These are phyloP conservation scores for Aspergillus persii DNA, from an alignment of 2,329 filamentous ascomycete genomes.

Conservation along the genomic window DNA sequence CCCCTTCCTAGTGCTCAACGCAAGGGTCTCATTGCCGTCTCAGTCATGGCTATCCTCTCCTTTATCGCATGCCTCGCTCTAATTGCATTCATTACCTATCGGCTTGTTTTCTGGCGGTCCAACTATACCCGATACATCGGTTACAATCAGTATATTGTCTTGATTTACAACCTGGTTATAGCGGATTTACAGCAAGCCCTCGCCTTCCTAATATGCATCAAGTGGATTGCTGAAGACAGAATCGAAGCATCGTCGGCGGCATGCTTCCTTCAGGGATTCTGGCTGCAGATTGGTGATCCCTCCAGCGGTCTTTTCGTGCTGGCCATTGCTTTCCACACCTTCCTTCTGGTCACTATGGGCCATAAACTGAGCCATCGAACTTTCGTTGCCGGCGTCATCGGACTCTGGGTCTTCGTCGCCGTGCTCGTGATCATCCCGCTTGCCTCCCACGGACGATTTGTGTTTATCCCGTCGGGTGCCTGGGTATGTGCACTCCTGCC, in stretches of 20 bases:
- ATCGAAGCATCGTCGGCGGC: conserved; percentile 45
- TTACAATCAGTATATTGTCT: conserved; percentile 55
- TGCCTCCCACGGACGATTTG: conserved; percentile 38
- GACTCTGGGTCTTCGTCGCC: conserved; percentile 47
- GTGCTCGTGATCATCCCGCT: conserved; percentile 49
- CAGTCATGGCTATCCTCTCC: conserved; percentile 48
- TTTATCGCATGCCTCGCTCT: conserved; percentile 45
- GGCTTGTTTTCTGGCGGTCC: conserved; percentile 51
- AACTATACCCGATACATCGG: conserved; percentile 51
- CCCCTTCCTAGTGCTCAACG: conserved; percentile 35
- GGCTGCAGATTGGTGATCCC: conserved; percentile 54
- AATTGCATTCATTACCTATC: conserved; percentile 51
- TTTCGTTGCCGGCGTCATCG: conserved; percentile 45
- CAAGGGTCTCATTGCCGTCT: conserved; percentile 47
- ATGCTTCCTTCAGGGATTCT: conserved; percentile 53
- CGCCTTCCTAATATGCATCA: conserved; percentile 49
- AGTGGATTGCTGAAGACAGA: conserved; percentile 46
- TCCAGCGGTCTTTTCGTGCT: conserved; percentile 54
- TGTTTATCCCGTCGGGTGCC: conserved; percentile 50
- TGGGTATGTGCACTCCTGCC: conserved; percentile 36
- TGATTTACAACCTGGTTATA: conserved; percentile 54
- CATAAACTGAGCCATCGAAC: conserved; percentile 45
- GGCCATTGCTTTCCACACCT: conserved; percentile 56
- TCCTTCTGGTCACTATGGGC: conserved; percentile 49
- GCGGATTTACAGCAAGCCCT: conserved; percentile 54